Percentiles rank a stretch among this genome's conserved stretches.
phyloP scores from a whole-genome alignment of 495 filamentous ascomycete genomes.

The Bathelium albidoporum region DNA sequence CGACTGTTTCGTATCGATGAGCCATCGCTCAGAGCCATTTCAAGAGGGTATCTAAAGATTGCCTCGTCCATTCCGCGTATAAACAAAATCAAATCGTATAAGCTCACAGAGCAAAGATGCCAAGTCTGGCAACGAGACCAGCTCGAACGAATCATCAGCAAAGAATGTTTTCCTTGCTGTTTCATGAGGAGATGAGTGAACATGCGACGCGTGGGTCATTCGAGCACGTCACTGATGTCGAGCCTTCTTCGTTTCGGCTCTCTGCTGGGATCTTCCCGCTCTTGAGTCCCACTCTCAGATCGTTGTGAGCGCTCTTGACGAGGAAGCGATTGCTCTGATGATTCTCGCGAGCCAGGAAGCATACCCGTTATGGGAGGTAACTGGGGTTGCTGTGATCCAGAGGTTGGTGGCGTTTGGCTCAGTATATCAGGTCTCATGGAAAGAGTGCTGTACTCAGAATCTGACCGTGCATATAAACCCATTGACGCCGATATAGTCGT shows the following conservation, averaged over 20 bases:
- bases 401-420: background rate
- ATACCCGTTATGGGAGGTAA: background rate
- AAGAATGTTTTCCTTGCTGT: background rate
- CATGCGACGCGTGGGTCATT: background rate
- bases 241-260: conserved; percentile 4
- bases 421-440: background rate
- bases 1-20: background rate
- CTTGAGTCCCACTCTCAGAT: background rate
- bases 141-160: background rate
- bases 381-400: background rate
- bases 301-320: background rate
- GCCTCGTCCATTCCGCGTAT: background rate
- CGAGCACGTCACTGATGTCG: conserved; percentile 7
- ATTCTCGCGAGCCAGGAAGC: background rate
- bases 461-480: background rate
- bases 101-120: background rate
- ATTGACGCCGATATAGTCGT: background rate
- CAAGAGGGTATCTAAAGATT: background rate
- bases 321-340: background rate
- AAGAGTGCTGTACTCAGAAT: background rate
- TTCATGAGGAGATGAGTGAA: background rate
- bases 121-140: background rate
- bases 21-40: background rate
- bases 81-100: background rate
- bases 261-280: background rate